phyloP scores from a whole-genome alignment of 2,329 filamentous ascomycete species.

The Talaromyces sp. region DNA sequence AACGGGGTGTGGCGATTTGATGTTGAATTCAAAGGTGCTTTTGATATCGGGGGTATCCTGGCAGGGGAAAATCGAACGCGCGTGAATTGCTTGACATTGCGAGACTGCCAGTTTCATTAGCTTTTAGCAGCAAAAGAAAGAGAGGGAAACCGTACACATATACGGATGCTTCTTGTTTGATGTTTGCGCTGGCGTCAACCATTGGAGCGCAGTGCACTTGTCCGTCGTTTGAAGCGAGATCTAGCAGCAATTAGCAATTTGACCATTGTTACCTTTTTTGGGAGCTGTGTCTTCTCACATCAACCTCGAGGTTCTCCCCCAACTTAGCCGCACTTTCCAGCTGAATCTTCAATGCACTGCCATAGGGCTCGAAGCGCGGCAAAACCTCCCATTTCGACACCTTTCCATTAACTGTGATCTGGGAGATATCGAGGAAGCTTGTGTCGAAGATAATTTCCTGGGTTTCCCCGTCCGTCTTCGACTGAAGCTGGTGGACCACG shows the following conservation, averaged over 20 bases:
- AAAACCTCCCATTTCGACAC: conserved; percentile 65
- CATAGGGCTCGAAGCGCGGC: conserved; percentile 64
- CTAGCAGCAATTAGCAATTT: conserved; percentile 22
- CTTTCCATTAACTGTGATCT: conserved; percentile 64
- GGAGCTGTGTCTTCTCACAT: conserved; percentile 28
- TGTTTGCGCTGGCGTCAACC: conserved; percentile 89
- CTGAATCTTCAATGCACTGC: conserved; percentile 42
- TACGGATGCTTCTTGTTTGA: conserved; percentile 94
- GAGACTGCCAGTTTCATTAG: conserved; percentile 50
- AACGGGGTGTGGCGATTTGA: conserved; percentile 82
- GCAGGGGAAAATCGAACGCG: conserved; percentile 88
- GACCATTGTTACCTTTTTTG: neutral
- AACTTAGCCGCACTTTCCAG: conserved; percentile 44
- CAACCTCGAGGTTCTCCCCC: conserved; percentile 43
- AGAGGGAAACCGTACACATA: conserved; percentile 55
- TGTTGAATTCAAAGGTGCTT: conserved; percentile 85
- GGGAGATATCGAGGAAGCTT: conserved; percentile 70
- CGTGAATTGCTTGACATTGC: conserved; percentile 95
- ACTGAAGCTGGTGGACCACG: conserved; percentile 71
- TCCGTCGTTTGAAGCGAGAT: conserved; percentile 76
- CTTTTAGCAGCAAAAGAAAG: neutral
- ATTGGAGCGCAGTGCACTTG: conserved; percentile 87
- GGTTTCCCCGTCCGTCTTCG: conserved; percentile 65
- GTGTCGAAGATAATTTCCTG: conserved; percentile 82
- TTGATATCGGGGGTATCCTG: conserved; percentile 98